Conservation (phyloP, 768 basidiomycete species). For the Suillus placidus region DNA sequence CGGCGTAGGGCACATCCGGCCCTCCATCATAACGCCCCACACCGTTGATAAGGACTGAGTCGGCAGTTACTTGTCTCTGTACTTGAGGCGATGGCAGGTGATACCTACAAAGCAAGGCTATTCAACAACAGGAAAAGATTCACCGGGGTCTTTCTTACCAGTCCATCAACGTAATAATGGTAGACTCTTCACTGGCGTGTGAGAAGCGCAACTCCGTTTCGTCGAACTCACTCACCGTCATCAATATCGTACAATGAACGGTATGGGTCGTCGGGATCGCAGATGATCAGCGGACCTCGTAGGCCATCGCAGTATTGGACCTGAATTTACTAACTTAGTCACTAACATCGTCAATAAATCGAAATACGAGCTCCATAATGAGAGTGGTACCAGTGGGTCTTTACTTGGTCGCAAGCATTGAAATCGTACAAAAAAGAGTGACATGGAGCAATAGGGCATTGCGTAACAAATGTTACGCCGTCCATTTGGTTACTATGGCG, state of each 20-base stretch:
- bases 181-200: not conserved
- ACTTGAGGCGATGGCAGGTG: not conserved
- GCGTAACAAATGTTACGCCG: not conserved
- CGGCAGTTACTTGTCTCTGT: not conserved
- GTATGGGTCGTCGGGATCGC: slow-evolving; percentile 33
- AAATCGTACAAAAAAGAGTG: not conserved
- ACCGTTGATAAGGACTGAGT: slow-evolving; percentile 38
- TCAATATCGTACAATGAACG: not conserved
- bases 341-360: not conserved
- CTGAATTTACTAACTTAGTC: not conserved
- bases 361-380: not conserved
- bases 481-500: not conserved
- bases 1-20: slow-evolving; percentile 34
- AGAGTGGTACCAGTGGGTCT: not conserved
- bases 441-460: not conserved
- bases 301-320: slow-evolving; percentile 60
- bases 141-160: not conserved
- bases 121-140: not conserved
- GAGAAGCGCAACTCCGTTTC: not conserved
- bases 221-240: not conserved
- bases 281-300: slow-evolving; percentile 50
- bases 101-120: not conserved
- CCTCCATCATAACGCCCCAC: slow-evolving; percentile 40
- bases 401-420: not conserved
- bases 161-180: not conserved